Evolutionary conservation across 2,329 filamentous ascomycete species (phyloP), one percentile per base, ranked within the genome.

Genomic region (Ampelomyces quisqualis): DNA sequence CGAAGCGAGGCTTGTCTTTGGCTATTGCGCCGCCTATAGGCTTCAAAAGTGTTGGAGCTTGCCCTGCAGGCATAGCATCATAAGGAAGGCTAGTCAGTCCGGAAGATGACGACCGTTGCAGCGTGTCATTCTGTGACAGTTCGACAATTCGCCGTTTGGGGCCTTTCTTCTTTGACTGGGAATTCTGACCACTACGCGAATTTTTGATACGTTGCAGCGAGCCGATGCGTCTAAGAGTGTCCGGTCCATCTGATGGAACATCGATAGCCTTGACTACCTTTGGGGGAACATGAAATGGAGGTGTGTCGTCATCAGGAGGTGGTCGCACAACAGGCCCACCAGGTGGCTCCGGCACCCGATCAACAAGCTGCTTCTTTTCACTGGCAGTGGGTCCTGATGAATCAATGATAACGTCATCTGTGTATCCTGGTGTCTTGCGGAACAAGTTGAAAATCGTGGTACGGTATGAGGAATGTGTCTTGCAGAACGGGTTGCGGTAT

Each of bases 371-470:
- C 58, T 89, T 89, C 63, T 83, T 84, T 73, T 98, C 93, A 11
- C 83, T 80, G 60, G 89, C 94, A n/a, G 80, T 85, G 1, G 93
- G 91, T 0, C 85, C 85, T 22, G 81, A 81, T 2, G 86, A 84
- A 65, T 98, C 93, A 55, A 98, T 91, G 31, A 89, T 76, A 45
- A 97, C 83, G 62, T 98, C 93, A 52, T 95, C 88, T 0, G 84
- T 86, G 60, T 93, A 95, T 4, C 93, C 93, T 8, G 91, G 88
- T 0, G 88, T 90, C 44, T 82, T 84, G 49, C 93, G 82, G 76
- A 98, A 98, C 2, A 97, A 77, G 59, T 97, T 98, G 81, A 98
- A 96, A 49, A 97, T 94, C 14, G 84, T 87, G 51, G 95, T 77
- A 34, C 93, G 83, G 64, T 95, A 95, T 55, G 86, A 83, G 44